Percentiles rank a stretch among this genome's conserved stretches.
Evolutionary conservation across 345 rosid species (phyloP).

Genomic region (Hirschfeldia incana): DNA sequence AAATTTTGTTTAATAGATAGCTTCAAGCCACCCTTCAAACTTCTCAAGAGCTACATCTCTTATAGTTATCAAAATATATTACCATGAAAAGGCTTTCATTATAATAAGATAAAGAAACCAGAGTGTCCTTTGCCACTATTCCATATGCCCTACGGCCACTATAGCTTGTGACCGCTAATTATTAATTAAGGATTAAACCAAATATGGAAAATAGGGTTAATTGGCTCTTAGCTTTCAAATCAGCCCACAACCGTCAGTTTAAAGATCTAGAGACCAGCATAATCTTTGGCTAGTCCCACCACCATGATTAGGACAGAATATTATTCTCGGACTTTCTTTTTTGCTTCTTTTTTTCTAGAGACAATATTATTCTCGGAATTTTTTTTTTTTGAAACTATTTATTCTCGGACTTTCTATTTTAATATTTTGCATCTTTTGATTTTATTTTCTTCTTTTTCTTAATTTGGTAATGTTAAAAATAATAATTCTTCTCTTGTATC

Average conservation of each 20-base stretch:
- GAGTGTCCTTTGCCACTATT: slow-evolving; percentile 34
- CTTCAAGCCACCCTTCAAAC: slow-evolving; percentile 30
- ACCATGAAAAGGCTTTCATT: slow-evolving; percentile 8
- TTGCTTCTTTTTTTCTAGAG: too few relatives aligned
- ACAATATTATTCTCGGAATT: too few relatives aligned
- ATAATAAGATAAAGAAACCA: slow-evolving; percentile 4
- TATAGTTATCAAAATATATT: slow-evolving; percentile 4
- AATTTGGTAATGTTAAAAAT: too few relatives aligned
- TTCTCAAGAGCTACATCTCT: slow-evolving; percentile 30
- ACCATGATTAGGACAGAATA: slow-evolving; percentile 21
- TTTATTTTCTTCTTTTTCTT: background rate
- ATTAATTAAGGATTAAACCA: slow-evolving; percentile 33
- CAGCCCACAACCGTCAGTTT: slow-evolving; percentile 40
- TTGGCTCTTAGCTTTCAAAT: slow-evolving; percentile 38
- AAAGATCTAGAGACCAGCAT: slow-evolving; percentile 39
- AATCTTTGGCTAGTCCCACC: slow-evolving; percentile 40
- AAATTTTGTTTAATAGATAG: background rate
- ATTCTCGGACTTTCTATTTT: background rate
- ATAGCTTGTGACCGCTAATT: slow-evolving; percentile 32
- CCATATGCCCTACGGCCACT: slow-evolving; percentile 32
- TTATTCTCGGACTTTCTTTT: background rate
- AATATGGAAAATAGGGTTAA: slow-evolving; percentile 30
- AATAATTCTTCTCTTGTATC: too few relatives aligned
- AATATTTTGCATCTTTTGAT: background rate
- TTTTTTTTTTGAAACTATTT: too few relatives aligned